These are phyloP conservation scores for Gossypium ekmanianum DNA, from an alignment of 345 rosid species.

Conservation along the genomic window DNA sequence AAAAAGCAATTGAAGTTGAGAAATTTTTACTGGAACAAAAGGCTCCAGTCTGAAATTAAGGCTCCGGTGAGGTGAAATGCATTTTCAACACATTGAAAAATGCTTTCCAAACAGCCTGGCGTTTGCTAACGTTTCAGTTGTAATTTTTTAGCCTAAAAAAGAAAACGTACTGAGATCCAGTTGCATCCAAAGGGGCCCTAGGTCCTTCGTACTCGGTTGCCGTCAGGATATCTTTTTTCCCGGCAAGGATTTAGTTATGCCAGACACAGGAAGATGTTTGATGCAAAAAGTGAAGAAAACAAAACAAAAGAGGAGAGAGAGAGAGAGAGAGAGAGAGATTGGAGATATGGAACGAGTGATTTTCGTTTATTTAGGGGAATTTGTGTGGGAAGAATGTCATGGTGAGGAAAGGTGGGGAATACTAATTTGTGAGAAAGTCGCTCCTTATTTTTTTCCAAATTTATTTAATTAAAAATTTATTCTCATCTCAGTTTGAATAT, in stretches of 20 bases:
- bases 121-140: too few species aligned
- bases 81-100: too few species aligned
- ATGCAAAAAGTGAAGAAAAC: background rate
- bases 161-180: too few species aligned
- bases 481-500: too few species aligned
- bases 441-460: background rate
- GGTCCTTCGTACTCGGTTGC: conserved; percentile 4
- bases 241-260: conserved; percentile 8
- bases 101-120: too few species aligned
- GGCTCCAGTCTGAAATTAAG: too few species aligned
- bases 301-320: background rate
- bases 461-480: too few species aligned
- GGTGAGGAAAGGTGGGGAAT: background rate
- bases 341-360: conserved; percentile 19
- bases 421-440: background rate
- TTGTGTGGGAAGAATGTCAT: conserved; percentile 14
- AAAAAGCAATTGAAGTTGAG: too few species aligned
- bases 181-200: background rate
- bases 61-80: too few species aligned
- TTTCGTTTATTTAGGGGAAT: conserved; percentile 11
- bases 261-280: background rate
- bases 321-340: background rate
- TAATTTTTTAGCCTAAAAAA: too few species aligned
- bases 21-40: too few species aligned
- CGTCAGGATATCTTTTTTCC: background rate